A percentile compares a stretch with the other conserved stretches of the same genome.
These are phyloP conservation scores for Yamadazyma taylorii DNA, from an alignment of 1,139 yeast species.

Conservation along the genomic window DNA sequence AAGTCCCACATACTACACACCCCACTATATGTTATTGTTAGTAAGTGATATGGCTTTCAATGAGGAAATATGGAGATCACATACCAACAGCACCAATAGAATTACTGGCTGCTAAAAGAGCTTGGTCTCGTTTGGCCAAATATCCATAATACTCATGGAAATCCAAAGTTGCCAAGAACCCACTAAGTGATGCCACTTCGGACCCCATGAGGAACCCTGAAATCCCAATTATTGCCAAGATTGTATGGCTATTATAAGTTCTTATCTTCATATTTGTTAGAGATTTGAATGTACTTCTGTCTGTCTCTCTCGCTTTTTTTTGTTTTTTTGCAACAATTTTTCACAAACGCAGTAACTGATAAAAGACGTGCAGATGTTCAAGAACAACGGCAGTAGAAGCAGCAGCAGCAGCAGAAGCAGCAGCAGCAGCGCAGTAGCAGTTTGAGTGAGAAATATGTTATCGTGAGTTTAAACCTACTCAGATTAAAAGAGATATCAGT, in stretches of 20 bases:
- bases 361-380: no score
- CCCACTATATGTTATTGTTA: constrained; percentile 24
- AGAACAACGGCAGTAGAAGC: no score
- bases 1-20: constrained; percentile 31
- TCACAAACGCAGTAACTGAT: not conserved
- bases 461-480: no score
- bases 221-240: constrained; percentile 22
- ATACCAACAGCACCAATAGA: constrained; percentile 27
- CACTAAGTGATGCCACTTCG: constrained; percentile 29
- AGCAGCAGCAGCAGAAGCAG: no score
- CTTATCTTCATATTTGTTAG: constrained; percentile 13
- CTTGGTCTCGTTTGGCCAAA: constrained; percentile 24
- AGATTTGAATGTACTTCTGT: no score
- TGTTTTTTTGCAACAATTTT: constrained; percentile 7
- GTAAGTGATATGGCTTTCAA: no score
- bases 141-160: constrained; percentile 26
- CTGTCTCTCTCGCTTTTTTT: no score
- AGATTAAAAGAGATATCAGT: no score
- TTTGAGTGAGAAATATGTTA: no score
- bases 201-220: constrained; percentile 35
- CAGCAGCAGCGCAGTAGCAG: no score
- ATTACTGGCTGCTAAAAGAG: constrained; percentile 27
- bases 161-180: constrained; percentile 22
- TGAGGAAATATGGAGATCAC: no score
- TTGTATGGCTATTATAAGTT: constrained; percentile 18